Evolutionary conservation across 2,329 filamentous ascomycete genomes (phyloP), one percentile per base, ranked within the genome.

Genomic region (Aspergillus niger): DNA sequence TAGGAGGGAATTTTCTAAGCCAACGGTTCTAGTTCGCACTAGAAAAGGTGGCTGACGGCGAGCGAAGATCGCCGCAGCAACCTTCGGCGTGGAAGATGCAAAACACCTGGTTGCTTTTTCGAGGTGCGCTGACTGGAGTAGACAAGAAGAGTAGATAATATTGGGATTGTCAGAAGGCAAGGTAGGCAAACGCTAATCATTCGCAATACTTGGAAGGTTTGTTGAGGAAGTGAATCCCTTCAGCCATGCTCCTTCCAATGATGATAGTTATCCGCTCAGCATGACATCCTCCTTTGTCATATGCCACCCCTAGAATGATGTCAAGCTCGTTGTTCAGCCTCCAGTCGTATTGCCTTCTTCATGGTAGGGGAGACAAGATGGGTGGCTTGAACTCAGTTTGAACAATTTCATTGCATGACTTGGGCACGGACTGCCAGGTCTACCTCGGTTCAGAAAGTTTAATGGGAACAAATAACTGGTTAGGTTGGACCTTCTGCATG

Each of bases 1-100:
- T 58, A 50, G 62, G 62, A 60, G 62, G 62, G 60, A 64, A 62
- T 44, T 44, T 22, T 44, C 20, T 47, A 5, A 13, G 20, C 41
- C 41, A 44, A 44, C 41, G 11, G 41, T 24, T 13, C 22, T 13
- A 22, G 13, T 44, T 2, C 20, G 11, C 20, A 22, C 17, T 44
- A 22, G 17, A 44, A 36, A 36, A 2, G 41, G 41, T 44, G 8
- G 41, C 41, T 44, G 41, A 24, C 41, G 8, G 20, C 41, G 41
- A 24, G 20, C 5, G 41, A 44, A 44, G 41, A 44, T 44, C 41
- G 41, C 41, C 41, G 41, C 41, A 44, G 41, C 41, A 44, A 44
- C 41, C 41, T 44, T 44, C 10, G n/a, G 41, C 41, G 20, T 24
- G 41, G 20, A 22, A 22, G 20, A 11, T 44, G 20, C 20, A 24